A percentile compares a stretch with the other conserved stretches of the same genome.
Conservation (phyloP, 371 early-diverging fungal genomes). For the Coemansia sp. region DNA sequence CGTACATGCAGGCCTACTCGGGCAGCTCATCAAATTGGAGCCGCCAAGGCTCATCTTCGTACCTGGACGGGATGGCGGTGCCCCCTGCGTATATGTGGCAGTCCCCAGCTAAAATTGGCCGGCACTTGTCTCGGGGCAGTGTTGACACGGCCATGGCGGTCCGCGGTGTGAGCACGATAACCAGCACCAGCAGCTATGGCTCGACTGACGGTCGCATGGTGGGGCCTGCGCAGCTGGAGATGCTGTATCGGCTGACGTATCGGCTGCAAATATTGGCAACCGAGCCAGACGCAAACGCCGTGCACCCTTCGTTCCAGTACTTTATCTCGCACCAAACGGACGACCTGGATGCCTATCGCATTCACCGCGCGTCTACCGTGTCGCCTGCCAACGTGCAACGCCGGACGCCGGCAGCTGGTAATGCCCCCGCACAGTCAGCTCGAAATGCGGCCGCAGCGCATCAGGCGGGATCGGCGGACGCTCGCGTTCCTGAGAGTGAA, state of each 20-base stretch:
- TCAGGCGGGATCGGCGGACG: neutral
- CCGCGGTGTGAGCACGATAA: neutral
- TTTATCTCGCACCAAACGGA: conserved; percentile 34
- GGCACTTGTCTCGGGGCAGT: conserved; percentile 35
- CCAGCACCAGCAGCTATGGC: conserved; percentile 1
- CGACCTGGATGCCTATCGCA: conserved; percentile 20
- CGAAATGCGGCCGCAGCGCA: neutral
- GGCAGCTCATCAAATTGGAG: conserved; percentile 19
- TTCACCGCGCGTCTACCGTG: conserved; percentile 38
- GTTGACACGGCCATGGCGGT: conserved; percentile 18
- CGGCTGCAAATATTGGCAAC: conserved; percentile 41
- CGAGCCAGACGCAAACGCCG: conserved; percentile 22
- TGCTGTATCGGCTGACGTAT: conserved; percentile 33
- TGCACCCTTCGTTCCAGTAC: conserved; percentile 44
- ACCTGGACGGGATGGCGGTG: conserved; percentile 12
- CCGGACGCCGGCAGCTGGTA: neutral
- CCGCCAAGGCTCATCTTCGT: conserved; percentile 30
- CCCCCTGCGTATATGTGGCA: conserved; percentile 22
- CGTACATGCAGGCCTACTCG: conserved; percentile 15
- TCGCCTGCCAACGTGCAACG: conserved; percentile 9
- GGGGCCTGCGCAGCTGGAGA: conserved; percentile 31
- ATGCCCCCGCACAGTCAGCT: neutral
- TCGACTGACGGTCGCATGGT: neutral
- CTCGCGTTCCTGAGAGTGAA: neutral
- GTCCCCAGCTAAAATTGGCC: neutral